Conservation (phyloP, 106 monocot genomes). For the Cymbidium sinense region DNA sequence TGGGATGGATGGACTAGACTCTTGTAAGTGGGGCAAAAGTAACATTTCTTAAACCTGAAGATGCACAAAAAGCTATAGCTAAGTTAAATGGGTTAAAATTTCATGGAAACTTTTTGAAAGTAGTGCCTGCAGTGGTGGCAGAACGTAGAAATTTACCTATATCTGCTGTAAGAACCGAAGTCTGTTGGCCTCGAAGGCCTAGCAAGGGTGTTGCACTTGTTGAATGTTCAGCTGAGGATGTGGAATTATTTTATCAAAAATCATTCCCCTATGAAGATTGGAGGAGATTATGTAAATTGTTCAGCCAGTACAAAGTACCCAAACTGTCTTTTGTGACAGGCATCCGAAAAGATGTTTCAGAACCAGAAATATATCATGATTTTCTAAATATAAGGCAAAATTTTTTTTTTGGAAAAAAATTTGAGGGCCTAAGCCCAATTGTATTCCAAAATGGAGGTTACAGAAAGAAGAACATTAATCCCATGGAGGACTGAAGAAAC, state of each 20-base stretch:
- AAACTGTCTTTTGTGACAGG: slow-evolving; percentile 51
- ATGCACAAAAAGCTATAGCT: slow-evolving; percentile 51
- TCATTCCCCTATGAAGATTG: slow-evolving; percentile 35
- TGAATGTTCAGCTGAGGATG: slow-evolving; percentile 41
- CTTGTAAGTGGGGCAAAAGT: slow-evolving; percentile 63
- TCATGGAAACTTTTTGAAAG: slow-evolving; percentile 43
- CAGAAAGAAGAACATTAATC: too few species aligned
- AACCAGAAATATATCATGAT: slow-evolving; percentile 54
- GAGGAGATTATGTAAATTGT: slow-evolving; percentile 36
- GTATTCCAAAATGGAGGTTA: too few species aligned
- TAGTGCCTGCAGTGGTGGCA: slow-evolving; percentile 25
- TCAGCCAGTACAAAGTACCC: slow-evolving; percentile 32
- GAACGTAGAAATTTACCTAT: slow-evolving; percentile 25
- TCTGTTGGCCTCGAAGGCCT: slow-evolving; percentile 76
- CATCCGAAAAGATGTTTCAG: slow-evolving; percentile 50
- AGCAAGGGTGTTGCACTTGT: slow-evolving; percentile 76
- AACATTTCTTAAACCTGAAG: slow-evolving; percentile 68
- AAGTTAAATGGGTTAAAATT: slow-evolving; percentile 55
- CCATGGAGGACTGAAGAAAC: too few species aligned
- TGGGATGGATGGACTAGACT: slow-evolving; percentile 17
- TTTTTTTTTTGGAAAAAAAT: too few species aligned
- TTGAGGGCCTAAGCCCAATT: too few species aligned
- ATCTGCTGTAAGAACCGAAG: slow-evolving; percentile 60
- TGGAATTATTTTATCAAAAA: slow-evolving; percentile 42
- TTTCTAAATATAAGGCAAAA: slow-evolving; percentile 37